A percentile compares a stretch with the other conserved stretches of the same genome.
Conservation (phyloP, 2,329 filamentous ascomycete species). For the Metarhizium brunneum region DNA sequence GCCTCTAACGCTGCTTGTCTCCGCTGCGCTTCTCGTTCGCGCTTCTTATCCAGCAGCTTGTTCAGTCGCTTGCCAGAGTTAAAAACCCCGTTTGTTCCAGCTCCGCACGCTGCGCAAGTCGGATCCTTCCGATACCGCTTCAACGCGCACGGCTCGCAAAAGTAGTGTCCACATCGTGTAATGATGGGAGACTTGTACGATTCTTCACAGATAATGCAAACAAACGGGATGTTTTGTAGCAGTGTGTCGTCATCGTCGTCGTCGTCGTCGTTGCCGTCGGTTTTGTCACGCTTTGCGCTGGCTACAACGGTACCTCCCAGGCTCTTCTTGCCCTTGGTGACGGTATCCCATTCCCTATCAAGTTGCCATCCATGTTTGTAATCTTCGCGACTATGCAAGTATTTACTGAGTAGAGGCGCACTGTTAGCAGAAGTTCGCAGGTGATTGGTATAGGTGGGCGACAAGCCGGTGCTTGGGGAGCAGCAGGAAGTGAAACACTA, state of each 20-base stretch:
- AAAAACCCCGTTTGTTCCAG: constrained; percentile 82
- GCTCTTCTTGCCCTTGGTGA: constrained; percentile 61
- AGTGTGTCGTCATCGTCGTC: constrained; percentile 53
- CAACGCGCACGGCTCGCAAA: constrained; percentile 84
- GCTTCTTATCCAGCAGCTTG: constrained; percentile 69
- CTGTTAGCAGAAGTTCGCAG: background rate
- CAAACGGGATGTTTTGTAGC: constrained; percentile 79
- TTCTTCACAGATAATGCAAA: constrained; percentile 76
- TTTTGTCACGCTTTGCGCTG: constrained; percentile 40
- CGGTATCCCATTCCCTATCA: constrained; percentile 86
- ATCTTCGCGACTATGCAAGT: constrained; percentile 65
- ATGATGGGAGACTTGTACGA: constrained; percentile 72
- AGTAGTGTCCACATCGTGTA: constrained; percentile 92
- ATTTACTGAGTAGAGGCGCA: constrained; percentile 40
- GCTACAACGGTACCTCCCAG: constrained; percentile 52
- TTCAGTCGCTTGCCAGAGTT: constrained; percentile 78
- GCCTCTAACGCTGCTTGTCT: constrained; percentile 43
- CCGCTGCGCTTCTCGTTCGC: constrained; percentile 48
- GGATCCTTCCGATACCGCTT: constrained; percentile 81
- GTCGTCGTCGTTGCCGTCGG: constrained; percentile 32
- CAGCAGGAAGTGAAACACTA: constrained; percentile 23
- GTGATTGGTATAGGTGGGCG: background rate
- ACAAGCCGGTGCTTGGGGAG: background rate
- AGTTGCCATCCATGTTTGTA: constrained; percentile 93
- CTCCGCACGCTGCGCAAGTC: constrained; percentile 74